These are phyloP conservation scores for Ehretia macrophylla DNA, from an alignment of 257 asterid species.

Conservation along the genomic window DNA sequence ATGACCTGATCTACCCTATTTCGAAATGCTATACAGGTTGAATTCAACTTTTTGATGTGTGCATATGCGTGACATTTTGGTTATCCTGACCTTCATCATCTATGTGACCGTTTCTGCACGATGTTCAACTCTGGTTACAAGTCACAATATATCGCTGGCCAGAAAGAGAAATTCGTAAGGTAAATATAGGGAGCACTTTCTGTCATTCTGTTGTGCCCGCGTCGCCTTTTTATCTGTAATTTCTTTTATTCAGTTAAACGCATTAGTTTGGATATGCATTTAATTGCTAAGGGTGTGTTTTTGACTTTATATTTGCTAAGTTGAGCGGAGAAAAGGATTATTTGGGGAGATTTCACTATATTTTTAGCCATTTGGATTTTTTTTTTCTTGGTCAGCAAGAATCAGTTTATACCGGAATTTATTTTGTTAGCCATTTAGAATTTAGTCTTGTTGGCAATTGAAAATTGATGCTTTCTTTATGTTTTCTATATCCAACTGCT, in stretches of 20 bases:
- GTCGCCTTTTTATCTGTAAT: not conserved
- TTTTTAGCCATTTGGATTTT: no score
- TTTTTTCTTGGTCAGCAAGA: no score
- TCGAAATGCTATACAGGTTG: not conserved
- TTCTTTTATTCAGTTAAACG: not conserved
- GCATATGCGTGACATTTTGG: constrained; percentile 11
- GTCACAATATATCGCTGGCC: constrained; percentile 70
- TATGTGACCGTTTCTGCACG: constrained; percentile 29
- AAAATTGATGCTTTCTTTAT: no score
- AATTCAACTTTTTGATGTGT: not conserved
- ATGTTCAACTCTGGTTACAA: constrained; percentile 55
- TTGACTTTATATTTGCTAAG: no score
- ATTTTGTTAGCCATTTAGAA: no score
- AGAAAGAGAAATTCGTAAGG: constrained; percentile 85
- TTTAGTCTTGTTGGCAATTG: no score
- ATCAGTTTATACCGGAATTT: no score
- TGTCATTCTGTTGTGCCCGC: no score
- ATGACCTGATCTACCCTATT: not conserved
- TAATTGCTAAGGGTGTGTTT: not conserved
- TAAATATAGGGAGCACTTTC: constrained; percentile 24
- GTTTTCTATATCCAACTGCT: no score
- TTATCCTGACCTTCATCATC: constrained; percentile 12
- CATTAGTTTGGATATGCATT: constrained; percentile 1
- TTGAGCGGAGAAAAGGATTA: no score
- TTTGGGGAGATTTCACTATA: no score